Base-by-base conservation (phyloP, 345 rosid species). In the Hibiscus tridactylites region DNA sequence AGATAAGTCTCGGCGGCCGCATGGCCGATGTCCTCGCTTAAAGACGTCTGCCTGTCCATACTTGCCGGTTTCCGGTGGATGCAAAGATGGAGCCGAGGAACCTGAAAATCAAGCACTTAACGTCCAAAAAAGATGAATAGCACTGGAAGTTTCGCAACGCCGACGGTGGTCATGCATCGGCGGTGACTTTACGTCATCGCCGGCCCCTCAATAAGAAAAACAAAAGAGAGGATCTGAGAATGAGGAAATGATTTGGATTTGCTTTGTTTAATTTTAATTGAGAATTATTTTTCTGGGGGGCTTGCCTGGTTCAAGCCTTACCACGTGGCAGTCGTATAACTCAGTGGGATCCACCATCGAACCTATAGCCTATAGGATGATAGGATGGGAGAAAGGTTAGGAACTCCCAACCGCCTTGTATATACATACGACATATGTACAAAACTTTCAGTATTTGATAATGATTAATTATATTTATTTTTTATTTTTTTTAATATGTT, bases 1-100 rank as follows among this genome's bases (percentile, higher is more conserved):
- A 95, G 71, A 80, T 83, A 90, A 19, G 92, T 90, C 71, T 95
- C 96, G 0, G 96, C 87, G 3, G 97, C 93, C 1, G 91, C 97
- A 61, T 85, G 97, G 4, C 86, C 91, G 8, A 90, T 80, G 1
- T 91, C 96, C 13, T 61, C 73, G 65, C 87, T 67, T 1, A 86
- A 65, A 1, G 98, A 83, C 71, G 70, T 86, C 81, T 84, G 83
- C 70, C 90, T 79, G 64, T 75, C 66, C 42, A 80, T 70, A 64
- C 64, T 37, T 3, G 61, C 60, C 16, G 74, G 68, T 50, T 72
- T 81, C 50, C 85, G 79, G 39, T 80, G 83, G 59, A 26, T 19
- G 21, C 37, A 28, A 8, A 15, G 39, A 2, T 0, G 71, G 15
- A 49, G 15, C 58, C 71, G 44, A 67, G 24, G 39, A 49, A 67